These are phyloP conservation scores for Tremella mesenterica DNA, from an alignment of 768 basidiomycete species.

Conservation along the genomic window DNA sequence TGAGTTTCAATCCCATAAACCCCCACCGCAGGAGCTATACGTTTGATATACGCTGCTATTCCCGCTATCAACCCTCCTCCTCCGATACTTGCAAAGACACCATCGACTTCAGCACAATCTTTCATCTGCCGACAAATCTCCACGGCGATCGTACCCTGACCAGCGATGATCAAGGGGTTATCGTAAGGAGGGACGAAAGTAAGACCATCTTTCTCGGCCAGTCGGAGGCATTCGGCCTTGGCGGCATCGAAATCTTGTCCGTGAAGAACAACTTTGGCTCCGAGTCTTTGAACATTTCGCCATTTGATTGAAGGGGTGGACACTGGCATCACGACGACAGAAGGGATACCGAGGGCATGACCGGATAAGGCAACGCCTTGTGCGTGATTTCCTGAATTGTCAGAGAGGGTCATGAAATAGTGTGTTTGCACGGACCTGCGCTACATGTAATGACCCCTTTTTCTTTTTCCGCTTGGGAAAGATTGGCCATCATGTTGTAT, in stretches of 20 bases:
- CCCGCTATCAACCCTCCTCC: constrained; percentile 92
- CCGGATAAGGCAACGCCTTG: constrained; percentile 98
- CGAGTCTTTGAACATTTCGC: constrained; percentile 83
- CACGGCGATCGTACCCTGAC: constrained; percentile 89
- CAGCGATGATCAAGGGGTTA: constrained; percentile 91
- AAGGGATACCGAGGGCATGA: constrained; percentile 72
- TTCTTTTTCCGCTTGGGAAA: constrained; percentile 82
- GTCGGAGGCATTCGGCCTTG: constrained; percentile 81
- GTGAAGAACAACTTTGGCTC: constrained; percentile 86
- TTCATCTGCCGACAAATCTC: constrained; percentile 86
- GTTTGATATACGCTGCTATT: constrained; percentile 81
- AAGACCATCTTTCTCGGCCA: constrained; percentile 66
- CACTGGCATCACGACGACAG: constrained; percentile 97
- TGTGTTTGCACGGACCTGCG: constrained; percentile 68
- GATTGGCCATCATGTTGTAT: constrained; percentile 93
- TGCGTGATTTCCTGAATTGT: constrained; percentile 77
- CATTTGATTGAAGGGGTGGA: constrained; percentile 95
- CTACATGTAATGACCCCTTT: constrained; percentile 97
- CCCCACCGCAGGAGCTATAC: constrained; percentile 76
- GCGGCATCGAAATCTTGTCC: constrained; percentile 93
- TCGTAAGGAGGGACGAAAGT: constrained; percentile 95
- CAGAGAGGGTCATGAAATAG: neutral
- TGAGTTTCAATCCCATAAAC: constrained; percentile 87
- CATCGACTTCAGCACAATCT: constrained; percentile 63
- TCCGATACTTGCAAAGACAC: constrained; percentile 81